Evolutionary conservation across 2,329 filamentous ascomycete genomes (phyloP).

Genomic region (Domatiomyces catenatus): DNA sequence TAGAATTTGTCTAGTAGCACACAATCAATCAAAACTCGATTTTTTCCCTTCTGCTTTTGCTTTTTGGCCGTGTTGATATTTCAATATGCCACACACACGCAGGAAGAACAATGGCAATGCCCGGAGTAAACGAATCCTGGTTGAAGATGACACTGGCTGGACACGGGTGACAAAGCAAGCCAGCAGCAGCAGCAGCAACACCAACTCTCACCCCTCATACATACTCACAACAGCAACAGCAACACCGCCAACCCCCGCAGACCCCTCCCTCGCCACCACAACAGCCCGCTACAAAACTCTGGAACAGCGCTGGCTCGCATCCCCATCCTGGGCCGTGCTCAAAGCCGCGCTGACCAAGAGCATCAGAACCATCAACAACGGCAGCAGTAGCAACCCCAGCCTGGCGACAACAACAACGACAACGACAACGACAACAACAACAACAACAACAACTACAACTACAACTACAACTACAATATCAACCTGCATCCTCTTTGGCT

Average conservation of each 20-base stretch:
- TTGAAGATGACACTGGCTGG: conserved; percentile 12
- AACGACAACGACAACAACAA: no score
- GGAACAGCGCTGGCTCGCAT: not conserved
- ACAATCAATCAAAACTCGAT: not conserved
- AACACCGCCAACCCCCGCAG: not conserved
- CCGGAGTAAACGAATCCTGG: conserved; percentile 3
- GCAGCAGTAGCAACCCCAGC: not conserved
- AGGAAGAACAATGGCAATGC: conserved; percentile 7
- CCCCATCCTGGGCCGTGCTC: not conserved
- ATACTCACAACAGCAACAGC: not conserved
- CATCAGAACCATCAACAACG: not conserved
- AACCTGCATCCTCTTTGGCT: conserved; percentile 9
- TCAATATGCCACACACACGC: conserved; percentile 12
- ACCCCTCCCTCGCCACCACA: not conserved
- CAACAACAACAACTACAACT: no score
- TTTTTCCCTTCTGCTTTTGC: not conserved
- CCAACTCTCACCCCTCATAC: not conserved
- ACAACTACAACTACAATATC: not conserved
- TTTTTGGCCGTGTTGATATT: not conserved
- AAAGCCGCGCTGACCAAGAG: not conserved
- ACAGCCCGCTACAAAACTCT: not conserved
- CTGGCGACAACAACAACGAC: no score
- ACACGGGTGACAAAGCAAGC: conserved; percentile 5
- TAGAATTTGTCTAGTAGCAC: no score
- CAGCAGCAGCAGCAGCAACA: not conserved